A percentile compares a stretch with the other conserved stretches of the same genome.
Conservation (phyloP, 108 stramenopile genomes). For the Fistulifera pelliculosa region DNA sequence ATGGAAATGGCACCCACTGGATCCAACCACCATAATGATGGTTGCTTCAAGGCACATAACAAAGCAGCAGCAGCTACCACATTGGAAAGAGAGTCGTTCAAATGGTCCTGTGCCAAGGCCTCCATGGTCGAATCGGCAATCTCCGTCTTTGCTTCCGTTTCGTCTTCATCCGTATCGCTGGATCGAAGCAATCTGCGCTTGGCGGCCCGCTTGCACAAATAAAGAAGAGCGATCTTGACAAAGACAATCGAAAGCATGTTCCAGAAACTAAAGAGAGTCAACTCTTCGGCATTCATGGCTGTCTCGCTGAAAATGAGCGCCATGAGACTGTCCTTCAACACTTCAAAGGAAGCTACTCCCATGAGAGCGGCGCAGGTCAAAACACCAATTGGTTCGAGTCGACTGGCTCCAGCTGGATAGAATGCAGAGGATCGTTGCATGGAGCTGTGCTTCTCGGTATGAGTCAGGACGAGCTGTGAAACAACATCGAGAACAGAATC, state of each 20-base stretch:
- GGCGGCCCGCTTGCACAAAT: constrained; percentile 35
- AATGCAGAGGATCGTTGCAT: constrained; percentile 62
- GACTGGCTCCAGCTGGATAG: constrained; percentile 86
- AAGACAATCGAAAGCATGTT: constrained; percentile 70
- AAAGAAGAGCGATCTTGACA: constrained; percentile 60
- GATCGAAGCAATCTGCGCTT: background rate
- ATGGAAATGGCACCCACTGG: constrained; percentile 86
- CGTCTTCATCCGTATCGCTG: constrained; percentile 8
- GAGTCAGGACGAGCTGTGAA: constrained; percentile 76
- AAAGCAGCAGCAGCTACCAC: constrained; percentile 78
- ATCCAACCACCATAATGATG: constrained; percentile 73
- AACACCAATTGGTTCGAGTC: constrained; percentile 90
- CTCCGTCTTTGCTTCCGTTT: constrained; percentile 18
- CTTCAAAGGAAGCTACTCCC: constrained; percentile 88
- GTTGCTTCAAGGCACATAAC: constrained; percentile 44
- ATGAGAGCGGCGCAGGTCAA: constrained; percentile 89
- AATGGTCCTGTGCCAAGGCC: constrained; percentile 89
- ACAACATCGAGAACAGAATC: constrained; percentile 88
- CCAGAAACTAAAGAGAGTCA: constrained; percentile 34
- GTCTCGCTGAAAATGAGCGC: constrained; percentile 13
- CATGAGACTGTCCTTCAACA: constrained; percentile 66
- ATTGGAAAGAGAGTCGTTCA: constrained; percentile 88
- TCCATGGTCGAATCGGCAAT: constrained; percentile 68
- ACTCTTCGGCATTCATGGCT: constrained; percentile 4
- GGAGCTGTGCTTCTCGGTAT: constrained; percentile 66